Evolutionary conservation across 495 filamentous ascomycete genomes (phyloP).

Genomic region (Penicillium pancosmium): DNA sequence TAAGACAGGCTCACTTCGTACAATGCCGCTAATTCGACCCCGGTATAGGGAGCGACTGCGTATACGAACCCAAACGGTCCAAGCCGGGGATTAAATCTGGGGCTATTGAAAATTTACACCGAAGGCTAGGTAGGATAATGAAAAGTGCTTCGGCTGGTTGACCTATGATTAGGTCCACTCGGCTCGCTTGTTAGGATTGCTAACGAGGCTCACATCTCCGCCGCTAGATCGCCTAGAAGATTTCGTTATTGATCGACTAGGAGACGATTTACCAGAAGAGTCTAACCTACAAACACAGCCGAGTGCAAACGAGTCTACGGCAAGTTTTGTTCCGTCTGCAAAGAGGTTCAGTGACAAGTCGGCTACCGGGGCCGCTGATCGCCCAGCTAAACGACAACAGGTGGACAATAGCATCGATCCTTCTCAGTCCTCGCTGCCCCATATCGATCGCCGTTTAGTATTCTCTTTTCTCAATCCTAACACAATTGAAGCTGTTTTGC

Average conservation of each 20-base stretch:
- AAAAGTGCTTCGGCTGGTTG: constrained; percentile 9
- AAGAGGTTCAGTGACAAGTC: neutral
- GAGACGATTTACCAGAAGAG: neutral
- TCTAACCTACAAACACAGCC: neutral
- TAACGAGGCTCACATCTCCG: neutral
- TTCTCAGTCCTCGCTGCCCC: neutral
- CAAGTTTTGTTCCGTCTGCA: neutral
- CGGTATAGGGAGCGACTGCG: constrained; percentile 14
- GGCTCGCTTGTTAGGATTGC: neutral
- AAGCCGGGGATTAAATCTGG: constrained; percentile 30
- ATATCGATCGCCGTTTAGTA: constrained; percentile 1
- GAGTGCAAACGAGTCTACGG: neutral
- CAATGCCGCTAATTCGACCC: constrained; percentile 3
- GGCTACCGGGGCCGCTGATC: neutral
- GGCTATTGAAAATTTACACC: constrained; percentile 28
- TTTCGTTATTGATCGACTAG: neutral
- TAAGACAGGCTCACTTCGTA: neutral
- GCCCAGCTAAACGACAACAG: neutral
- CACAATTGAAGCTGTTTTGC: constrained; percentile 10
- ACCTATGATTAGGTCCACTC: neutral
- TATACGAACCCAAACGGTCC: constrained; percentile 20
- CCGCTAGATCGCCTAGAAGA: neutral
- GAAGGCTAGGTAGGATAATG: constrained; percentile 25
- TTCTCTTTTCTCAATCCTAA: constrained; percentile 4
- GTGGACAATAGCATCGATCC: neutral